These are phyloP conservation scores for Phytophthora crassamura DNA, from an alignment of 352 stramenopile species.

Conservation along the genomic window DNA sequence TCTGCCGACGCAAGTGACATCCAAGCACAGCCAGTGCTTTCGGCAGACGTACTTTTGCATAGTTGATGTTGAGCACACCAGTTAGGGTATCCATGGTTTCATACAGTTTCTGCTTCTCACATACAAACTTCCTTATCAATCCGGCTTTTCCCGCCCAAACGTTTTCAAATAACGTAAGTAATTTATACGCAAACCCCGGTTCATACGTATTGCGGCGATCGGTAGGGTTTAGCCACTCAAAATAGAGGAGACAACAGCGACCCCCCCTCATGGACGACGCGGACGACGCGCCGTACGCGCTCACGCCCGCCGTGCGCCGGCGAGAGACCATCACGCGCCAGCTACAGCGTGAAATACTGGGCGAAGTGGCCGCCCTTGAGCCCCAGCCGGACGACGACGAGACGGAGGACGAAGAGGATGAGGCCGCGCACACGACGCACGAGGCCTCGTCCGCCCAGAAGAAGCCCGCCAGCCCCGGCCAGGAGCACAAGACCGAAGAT, in stretches of 20 bases:
- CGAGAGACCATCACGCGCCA: conserved; percentile 62
- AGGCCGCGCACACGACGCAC: background rate
- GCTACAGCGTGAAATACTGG: conserved; percentile 72
- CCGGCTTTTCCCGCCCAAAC: too few relatives aligned
- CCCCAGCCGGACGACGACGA: background rate
- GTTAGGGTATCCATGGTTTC: background rate
- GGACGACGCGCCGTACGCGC: conserved; percentile 37
- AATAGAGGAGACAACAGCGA: too few relatives aligned
- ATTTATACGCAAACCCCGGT: too few relatives aligned
- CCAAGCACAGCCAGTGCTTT: conserved; percentile 42
- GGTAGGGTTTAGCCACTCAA: background rate
- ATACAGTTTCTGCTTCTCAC: too few relatives aligned
- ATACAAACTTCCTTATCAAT: too few relatives aligned
- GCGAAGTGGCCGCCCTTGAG: conserved; percentile 16
- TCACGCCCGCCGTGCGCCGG: conserved; percentile 36
- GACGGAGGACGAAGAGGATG: background rate
- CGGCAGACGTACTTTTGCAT: too few relatives aligned
- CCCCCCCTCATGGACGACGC: conserved; percentile 8
- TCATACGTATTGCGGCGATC: background rate
- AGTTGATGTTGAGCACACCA: background rate
- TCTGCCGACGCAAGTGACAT: conserved; percentile 26
- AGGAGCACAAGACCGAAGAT: conserved; percentile 20
- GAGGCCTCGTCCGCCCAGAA: background rate
- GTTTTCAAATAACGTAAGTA: too few relatives aligned
- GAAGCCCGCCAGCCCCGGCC: background rate